phyloP scores from a whole-genome alignment of 2,329 filamentous ascomycete species.

The Curvularia eragrostidis region DNA sequence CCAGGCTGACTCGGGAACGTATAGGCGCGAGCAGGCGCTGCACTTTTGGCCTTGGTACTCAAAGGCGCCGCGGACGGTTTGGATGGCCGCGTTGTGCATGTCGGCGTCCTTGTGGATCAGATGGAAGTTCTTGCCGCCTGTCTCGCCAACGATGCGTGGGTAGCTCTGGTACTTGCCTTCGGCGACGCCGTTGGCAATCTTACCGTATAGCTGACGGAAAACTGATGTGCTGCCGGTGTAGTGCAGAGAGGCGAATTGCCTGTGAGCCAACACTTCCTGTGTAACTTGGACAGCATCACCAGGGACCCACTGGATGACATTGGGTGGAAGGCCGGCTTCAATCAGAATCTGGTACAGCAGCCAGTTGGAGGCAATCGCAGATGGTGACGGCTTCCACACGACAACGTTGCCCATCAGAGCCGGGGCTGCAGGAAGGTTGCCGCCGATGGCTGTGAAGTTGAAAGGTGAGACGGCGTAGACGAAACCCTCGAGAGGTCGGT shows the following conservation, averaged over 20 bases:
- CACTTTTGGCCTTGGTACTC: constrained; percentile 94
- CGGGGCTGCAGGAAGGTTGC: constrained; percentile 82
- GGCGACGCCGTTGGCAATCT: constrained; percentile 81
- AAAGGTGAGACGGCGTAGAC: constrained; percentile 94
- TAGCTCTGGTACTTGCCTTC: constrained; percentile 84
- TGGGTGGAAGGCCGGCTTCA: constrained; percentile 85
- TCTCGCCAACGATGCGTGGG: constrained; percentile 88
- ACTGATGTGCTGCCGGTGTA: constrained; percentile 93
- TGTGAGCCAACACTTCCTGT: constrained; percentile 75
- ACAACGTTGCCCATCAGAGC: constrained; percentile 94
- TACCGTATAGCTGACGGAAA: constrained; percentile 86
- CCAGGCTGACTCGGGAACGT: constrained; percentile 78
- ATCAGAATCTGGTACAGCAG: constrained; percentile 87
- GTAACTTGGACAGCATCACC: constrained; percentile 87
- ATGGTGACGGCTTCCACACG: constrained; percentile 95
- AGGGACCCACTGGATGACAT: constrained; percentile 93
- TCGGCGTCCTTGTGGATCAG: constrained; percentile 79
- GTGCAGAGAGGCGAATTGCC: constrained; percentile 86
- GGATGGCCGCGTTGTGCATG: constrained; percentile 76
- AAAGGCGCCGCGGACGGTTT: constrained; percentile 86
- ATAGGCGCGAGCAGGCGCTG: constrained; percentile 80
- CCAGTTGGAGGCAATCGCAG: constrained; percentile 88
- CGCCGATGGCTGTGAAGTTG: constrained; percentile 96
- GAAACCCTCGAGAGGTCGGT: constrained; percentile 90
- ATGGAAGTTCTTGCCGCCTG: constrained; percentile 94